Evolutionary conservation across 2,329 filamentous ascomycete genomes (phyloP).

Genomic region (Dactylellina leptospora): DNA sequence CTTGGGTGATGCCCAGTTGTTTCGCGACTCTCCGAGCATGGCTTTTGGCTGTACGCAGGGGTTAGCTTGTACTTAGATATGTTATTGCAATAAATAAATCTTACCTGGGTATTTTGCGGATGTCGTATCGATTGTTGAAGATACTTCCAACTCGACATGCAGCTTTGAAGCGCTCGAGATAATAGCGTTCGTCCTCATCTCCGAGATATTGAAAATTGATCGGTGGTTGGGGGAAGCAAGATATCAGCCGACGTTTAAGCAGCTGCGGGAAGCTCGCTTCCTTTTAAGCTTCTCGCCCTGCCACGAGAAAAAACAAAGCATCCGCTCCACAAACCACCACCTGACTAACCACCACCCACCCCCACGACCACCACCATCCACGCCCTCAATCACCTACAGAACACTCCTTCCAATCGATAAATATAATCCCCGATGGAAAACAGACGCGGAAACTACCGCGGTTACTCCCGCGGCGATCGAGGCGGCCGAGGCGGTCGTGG

Average conservation of each 20-base stretch:
- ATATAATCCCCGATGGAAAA: constrained; percentile 52
- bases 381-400: constrained; percentile 15
- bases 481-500: constrained; percentile 63
- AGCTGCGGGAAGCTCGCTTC: constrained; percentile 33
- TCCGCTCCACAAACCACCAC: constrained; percentile 2
- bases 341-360: constrained; percentile 2
- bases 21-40: constrained; percentile 64
- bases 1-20: constrained; percentile 61
- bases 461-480: constrained; percentile 28
- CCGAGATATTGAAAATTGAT: not conserved
- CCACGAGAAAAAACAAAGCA: constrained; percentile 1
- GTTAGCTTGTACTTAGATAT: not conserved
- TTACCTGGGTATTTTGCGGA: constrained; percentile 40
- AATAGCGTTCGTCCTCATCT: constrained; percentile 24
- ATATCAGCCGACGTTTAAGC: not conserved
- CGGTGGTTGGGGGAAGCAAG: not conserved
- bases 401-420: constrained; percentile 5
- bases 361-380: not conserved
- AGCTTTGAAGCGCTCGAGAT: constrained; percentile 8
- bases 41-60: constrained; percentile 62
- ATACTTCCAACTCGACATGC: not conserved
- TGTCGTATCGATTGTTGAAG: not conserved
- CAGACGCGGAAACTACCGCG: constrained; percentile 54
- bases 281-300: constrained; percentile 19
- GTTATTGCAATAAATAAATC: not conserved